phyloP scores from a whole-genome alignment of 805 yeast species.

The Lipomyces anomalus region DNA sequence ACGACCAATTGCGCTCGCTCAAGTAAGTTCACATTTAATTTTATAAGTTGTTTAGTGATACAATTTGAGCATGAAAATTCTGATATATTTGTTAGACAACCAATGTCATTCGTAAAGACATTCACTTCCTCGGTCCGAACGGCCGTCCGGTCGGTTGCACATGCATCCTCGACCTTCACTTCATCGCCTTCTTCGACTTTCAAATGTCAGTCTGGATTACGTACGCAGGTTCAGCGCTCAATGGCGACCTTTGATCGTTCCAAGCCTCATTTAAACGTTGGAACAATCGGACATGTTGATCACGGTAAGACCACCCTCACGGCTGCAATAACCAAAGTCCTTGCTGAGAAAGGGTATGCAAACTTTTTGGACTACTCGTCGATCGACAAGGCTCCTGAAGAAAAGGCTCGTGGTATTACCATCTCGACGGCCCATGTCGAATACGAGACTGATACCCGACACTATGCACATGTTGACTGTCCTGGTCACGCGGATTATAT shows the following conservation, averaged over 20 bases:
- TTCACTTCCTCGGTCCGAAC: not conserved
- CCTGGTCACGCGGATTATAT: slow-evolving; percentile 99
- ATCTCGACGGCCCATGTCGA: slow-evolving; percentile 97
- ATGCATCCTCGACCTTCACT: too few species aligned
- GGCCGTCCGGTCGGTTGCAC: not conserved
- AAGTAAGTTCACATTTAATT: too few species aligned
- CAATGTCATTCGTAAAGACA: not conserved
- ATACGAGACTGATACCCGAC: slow-evolving; percentile 91
- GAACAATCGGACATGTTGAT: slow-evolving; percentile 98
- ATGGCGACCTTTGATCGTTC: slow-evolving; percentile 77
- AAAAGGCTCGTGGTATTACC: slow-evolving; percentile 98
- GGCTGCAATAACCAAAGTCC: slow-evolving; percentile 96
- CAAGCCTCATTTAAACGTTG: slow-evolving; percentile 94
- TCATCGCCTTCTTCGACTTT: not conserved
- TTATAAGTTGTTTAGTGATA: too few species aligned
- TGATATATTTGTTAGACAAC: too few species aligned
- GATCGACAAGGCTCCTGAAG: slow-evolving; percentile 97
- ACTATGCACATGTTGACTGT: slow-evolving; percentile 96
- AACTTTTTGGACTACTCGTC: slow-evolving; percentile 85
- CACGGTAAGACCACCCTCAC: slow-evolving; percentile 98
- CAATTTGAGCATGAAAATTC: too few species aligned
- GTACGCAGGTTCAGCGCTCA: not conserved
- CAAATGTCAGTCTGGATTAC: not conserved
- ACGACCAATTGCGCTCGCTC: too few species aligned
- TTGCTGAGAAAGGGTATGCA: slow-evolving; percentile 86